Evolutionary conservation across 2,329 filamentous ascomycete species (phyloP).

Genomic region (Xylaria multiplex): DNA sequence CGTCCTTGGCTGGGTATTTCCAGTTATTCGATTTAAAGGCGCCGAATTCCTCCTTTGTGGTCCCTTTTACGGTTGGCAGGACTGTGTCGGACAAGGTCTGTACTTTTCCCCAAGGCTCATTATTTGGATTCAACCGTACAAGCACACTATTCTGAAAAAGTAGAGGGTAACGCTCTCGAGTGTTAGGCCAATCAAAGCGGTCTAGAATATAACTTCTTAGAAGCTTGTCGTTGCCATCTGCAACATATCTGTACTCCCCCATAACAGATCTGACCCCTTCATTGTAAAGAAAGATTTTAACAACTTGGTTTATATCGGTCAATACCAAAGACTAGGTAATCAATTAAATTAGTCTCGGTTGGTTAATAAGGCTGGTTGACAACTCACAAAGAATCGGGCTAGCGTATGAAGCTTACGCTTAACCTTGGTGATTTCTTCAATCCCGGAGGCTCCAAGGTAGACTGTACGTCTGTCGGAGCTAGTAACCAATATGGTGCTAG

Average conservation of each 20-base stretch:
- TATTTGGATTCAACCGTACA: constrained; percentile 31
- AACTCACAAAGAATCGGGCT: constrained; percentile 40
- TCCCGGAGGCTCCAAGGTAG: constrained; percentile 40
- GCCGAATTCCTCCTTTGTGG: constrained; percentile 11
- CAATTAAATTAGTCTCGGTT: background rate
- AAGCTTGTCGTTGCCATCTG: constrained; percentile 22
- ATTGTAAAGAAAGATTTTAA: constrained; percentile 38
- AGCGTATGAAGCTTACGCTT: constrained; percentile 41
- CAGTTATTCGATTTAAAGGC: constrained; percentile 27
- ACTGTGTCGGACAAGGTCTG: constrained; percentile 15
- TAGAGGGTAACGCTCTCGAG: constrained; percentile 25
- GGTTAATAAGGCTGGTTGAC: background rate
- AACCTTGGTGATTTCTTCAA: constrained; percentile 17
- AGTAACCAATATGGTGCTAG: constrained; percentile 33
- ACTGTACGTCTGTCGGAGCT: constrained; percentile 27
- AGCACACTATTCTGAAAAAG: constrained; percentile 35
- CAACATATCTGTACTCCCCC: constrained; percentile 39
- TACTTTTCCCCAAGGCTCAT: constrained; percentile 22
- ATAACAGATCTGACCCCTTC: constrained; percentile 34
- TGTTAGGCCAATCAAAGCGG: constrained; percentile 28
- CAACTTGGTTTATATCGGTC: constrained; percentile 5
- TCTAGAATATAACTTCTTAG: constrained; percentile 41
- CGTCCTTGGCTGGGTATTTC: constrained; percentile 20
- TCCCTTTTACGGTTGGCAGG: constrained; percentile 7
- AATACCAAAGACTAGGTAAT: constrained; percentile 13